A percentile compares a stretch with the other conserved stretches of the same genome.
phyloP scores from a whole-genome alignment of 2,329 filamentous ascomycete genomes.

The Fusarium albidum region DNA sequence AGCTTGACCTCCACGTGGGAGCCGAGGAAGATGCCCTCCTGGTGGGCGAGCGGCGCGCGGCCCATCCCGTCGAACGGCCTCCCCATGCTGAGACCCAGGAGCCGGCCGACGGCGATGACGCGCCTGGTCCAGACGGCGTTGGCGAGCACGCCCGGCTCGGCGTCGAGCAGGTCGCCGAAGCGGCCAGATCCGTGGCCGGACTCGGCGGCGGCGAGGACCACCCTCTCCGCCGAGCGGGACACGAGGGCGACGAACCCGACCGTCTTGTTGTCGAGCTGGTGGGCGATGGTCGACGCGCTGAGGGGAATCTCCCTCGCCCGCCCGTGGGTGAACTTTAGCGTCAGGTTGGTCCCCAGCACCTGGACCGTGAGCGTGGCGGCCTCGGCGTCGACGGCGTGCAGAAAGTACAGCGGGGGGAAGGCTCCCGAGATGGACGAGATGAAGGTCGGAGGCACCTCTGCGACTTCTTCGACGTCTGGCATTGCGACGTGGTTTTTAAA shows the following conservation, averaged over 20 bases:
- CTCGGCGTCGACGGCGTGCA: slow-evolving; percentile 41
- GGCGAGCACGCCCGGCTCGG: slow-evolving; percentile 32
- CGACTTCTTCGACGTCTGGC: slow-evolving; percentile 13
- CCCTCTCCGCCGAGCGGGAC: slow-evolving; percentile 17
- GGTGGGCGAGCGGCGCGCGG: background rate
- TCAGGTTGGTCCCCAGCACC: slow-evolving; percentile 45
- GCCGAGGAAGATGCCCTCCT: slow-evolving; percentile 42
- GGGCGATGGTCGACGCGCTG: slow-evolving; percentile 2
- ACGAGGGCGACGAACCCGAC: slow-evolving; percentile 44
- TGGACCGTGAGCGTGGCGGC: slow-evolving; percentile 38
- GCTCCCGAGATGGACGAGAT: slow-evolving; percentile 30
- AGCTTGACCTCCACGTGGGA: slow-evolving; percentile 53
- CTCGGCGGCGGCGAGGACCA: slow-evolving; percentile 45
- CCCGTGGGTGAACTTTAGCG: slow-evolving; percentile 41
- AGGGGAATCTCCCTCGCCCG: slow-evolving; percentile 25
- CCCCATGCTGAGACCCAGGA: slow-evolving; percentile 42
- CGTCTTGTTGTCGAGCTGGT: slow-evolving; percentile 41
- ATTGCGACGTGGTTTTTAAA: background rate
- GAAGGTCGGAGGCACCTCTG: slow-evolving; percentile 29
- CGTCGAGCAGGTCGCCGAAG: slow-evolving; percentile 43
- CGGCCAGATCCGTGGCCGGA: slow-evolving; percentile 44
- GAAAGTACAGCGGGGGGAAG: slow-evolving; percentile 41
- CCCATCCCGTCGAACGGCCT: slow-evolving; percentile 40
- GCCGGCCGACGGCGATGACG: slow-evolving; percentile 40
- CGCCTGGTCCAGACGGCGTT: slow-evolving; percentile 44